These are phyloP conservation scores for Cyphellophora attinorum DNA, from an alignment of 2,329 filamentous ascomycete genomes.

Conservation along the genomic window DNA sequence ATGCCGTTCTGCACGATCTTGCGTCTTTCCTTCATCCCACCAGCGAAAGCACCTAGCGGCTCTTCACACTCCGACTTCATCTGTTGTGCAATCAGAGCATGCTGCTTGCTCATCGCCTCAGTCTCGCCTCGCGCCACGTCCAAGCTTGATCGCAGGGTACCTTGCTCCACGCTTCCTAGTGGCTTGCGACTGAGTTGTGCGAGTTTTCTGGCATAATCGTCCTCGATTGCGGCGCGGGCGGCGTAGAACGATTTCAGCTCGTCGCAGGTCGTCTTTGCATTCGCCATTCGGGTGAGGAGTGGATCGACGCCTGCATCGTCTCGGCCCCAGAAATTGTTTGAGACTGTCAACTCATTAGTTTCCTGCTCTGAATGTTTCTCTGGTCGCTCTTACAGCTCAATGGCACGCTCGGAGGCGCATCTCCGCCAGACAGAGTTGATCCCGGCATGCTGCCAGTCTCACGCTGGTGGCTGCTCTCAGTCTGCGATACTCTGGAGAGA, in stretches of 20 bases:
- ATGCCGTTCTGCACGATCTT: conserved; percentile 94
- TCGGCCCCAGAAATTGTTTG: conserved; percentile 99
- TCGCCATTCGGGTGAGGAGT: conserved; percentile 86
- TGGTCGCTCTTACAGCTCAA: no score
- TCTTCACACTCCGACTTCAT: conserved; percentile 97
- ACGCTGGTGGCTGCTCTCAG: no score
- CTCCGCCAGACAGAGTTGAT: no score
- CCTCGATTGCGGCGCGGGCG: conserved; percentile 85
- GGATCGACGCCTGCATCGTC: conserved; percentile 92
- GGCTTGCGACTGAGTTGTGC: conserved; percentile 78
- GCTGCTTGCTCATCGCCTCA: conserved; percentile 87
- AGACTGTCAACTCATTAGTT: no score
- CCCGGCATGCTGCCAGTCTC: no score
- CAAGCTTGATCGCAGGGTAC: conserved; percentile 71
- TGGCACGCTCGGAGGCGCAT: no score
- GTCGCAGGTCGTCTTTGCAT: conserved; percentile 88
- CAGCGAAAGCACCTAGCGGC: conserved; percentile 79
- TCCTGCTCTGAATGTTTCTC: no score
- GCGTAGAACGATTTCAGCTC: conserved; percentile 87
- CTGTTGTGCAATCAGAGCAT: conserved; percentile 78
- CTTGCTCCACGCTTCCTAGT: conserved; percentile 77
- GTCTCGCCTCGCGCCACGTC: conserved; percentile 83
- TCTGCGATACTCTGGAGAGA: no score
- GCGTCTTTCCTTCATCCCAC: conserved; percentile 88
- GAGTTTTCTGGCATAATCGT: conserved; percentile 89